Evolutionary conservation across 495 filamentous ascomycete species (phyloP).

Genomic region (Glarea lozoyensis): DNA sequence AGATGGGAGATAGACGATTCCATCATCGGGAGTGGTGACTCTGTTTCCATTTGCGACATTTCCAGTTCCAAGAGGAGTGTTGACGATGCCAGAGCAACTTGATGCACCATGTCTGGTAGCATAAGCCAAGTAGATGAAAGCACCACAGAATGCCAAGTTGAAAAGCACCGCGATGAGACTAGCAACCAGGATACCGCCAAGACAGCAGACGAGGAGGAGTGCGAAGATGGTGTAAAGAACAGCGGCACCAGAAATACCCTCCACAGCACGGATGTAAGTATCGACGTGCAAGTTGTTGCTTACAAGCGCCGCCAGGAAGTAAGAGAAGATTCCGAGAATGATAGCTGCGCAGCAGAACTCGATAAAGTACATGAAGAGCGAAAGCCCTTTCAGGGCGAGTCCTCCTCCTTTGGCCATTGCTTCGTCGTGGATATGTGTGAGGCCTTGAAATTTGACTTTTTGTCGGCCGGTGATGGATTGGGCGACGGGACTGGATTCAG

Average conservation of each 20-base stretch:
- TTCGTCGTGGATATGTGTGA: too few species aligned
- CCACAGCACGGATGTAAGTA: slow-evolving; percentile 63
- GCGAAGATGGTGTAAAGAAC: slow-evolving; percentile 65
- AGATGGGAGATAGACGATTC: slow-evolving; percentile 31
- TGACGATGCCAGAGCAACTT: slow-evolving; percentile 51
- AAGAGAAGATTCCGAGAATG: slow-evolving; percentile 74
- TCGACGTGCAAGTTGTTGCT: slow-evolving; percentile 50
- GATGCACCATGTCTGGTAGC: slow-evolving; percentile 53
- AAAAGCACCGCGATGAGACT: slow-evolving; percentile 62
- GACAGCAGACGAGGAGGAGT: slow-evolving; percentile 63
- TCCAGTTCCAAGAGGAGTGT: slow-evolving; percentile 60
- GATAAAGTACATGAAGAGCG: slow-evolving; percentile 57
- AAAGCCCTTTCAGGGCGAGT: slow-evolving; percentile 50
- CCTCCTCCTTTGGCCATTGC: slow-evolving; percentile 38
- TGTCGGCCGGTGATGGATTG: too few species aligned
- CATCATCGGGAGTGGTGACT: slow-evolving; percentile 28
- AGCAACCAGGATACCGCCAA: slow-evolving; percentile 59
- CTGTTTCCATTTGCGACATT: slow-evolving; percentile 29
- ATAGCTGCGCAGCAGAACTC: slow-evolving; percentile 63
- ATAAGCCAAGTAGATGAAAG: slow-evolving; percentile 52
- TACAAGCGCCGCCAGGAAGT: slow-evolving; percentile 53
- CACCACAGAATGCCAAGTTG: slow-evolving; percentile 48
- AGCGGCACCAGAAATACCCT: slow-evolving; percentile 69
- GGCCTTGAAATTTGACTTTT: too few species aligned
- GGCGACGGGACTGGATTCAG: too few species aligned